Percentiles rank a stretch among this genome's conserved stretches.
These are phyloP conservation scores for Orbilia brochopaga DNA, from an alignment of 2,329 filamentous ascomycete genomes.

Conservation along the genomic window DNA sequence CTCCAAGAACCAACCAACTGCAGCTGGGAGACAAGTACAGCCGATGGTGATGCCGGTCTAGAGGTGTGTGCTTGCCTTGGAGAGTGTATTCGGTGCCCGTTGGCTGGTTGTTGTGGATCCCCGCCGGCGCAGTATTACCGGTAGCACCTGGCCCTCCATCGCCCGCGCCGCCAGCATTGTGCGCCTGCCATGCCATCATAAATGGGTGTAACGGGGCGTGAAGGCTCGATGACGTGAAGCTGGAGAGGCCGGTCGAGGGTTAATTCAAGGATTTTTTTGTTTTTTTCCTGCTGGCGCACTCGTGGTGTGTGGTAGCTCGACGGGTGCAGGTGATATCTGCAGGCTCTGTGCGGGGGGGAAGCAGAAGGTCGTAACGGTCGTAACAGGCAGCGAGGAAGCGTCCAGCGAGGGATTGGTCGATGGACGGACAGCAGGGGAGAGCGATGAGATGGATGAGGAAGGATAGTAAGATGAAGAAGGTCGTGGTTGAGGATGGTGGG, in stretches of 20 bases:
- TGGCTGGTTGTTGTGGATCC: slow-evolving; percentile 58
- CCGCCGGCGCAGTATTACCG: slow-evolving; percentile 56
- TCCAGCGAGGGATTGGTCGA: slow-evolving; percentile 6
- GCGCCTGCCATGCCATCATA: slow-evolving; percentile 74
- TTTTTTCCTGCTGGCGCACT: slow-evolving; percentile 12
- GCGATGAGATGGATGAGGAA: slow-evolving; percentile 11
- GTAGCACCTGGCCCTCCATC: slow-evolving; percentile 24
- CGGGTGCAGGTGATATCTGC: slow-evolving; percentile 12
- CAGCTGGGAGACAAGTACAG: slow-evolving; percentile 4
- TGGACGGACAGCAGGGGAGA: slow-evolving; percentile 4
- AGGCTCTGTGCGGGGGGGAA: slow-evolving; percentile 17
- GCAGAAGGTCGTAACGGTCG: slow-evolving; percentile 37
- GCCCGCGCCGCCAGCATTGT: slow-evolving; percentile 55
- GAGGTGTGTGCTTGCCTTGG: slow-evolving; percentile 64
- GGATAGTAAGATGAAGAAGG: slow-evolving; percentile 21
- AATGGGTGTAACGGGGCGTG: slow-evolving; percentile 35
- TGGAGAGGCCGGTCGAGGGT: slow-evolving; percentile 4
- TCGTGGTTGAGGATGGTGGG: slow-evolving; percentile 21
- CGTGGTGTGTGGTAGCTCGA: slow-evolving; percentile 12
- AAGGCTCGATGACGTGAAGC: background rate
- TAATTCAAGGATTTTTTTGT: slow-evolving; percentile 3
- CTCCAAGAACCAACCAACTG: slow-evolving; percentile 32
- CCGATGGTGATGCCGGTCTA: slow-evolving; percentile 1
- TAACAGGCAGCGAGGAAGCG: slow-evolving; percentile 17
- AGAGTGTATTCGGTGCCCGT: slow-evolving; percentile 74